phyloP scores from a whole-genome alignment of 2,329 filamentous ascomycete genomes.

The Talaromyces pinophilus region DNA sequence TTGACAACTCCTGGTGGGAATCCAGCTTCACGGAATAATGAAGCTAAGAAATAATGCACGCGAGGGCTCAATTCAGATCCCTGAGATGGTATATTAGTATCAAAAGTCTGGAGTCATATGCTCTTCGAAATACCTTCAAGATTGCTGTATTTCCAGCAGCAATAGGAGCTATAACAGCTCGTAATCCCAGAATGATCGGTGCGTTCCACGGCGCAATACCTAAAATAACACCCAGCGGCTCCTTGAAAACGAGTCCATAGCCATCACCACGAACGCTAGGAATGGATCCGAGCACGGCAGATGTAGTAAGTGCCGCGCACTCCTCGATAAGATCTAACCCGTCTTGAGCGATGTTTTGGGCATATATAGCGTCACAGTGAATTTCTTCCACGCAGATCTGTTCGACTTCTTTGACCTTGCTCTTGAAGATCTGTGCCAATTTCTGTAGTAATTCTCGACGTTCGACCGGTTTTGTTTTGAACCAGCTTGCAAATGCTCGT shows the following conservation, averaged over 20 bases:
- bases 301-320: conserved; percentile 42
- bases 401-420: neutral
- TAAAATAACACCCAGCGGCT: conserved; percentile 75
- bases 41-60: conserved; percentile 56
- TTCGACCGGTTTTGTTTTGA: neutral
- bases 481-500: neutral
- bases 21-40: conserved; percentile 45
- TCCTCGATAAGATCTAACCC: conserved; percentile 26
- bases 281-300: conserved; percentile 53
- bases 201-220: conserved; percentile 77
- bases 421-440: neutral
- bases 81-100: neutral
- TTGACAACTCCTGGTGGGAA: conserved; percentile 48
- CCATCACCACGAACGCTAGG: conserved; percentile 48
- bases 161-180: conserved; percentile 62
- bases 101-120: neutral
- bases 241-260: conserved; percentile 62
- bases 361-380: neutral
- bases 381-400: neutral
- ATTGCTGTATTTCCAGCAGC: conserved; percentile 73
- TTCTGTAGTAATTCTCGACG: neutral
- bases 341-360: neutral
- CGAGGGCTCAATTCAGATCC: conserved; percentile 66
- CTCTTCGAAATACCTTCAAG: conserved; percentile 53
- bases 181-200: conserved; percentile 52